Evolutionary conservation across 139 green algal species (phyloP).

Genomic region (Parachlorella kessleri): DNA sequence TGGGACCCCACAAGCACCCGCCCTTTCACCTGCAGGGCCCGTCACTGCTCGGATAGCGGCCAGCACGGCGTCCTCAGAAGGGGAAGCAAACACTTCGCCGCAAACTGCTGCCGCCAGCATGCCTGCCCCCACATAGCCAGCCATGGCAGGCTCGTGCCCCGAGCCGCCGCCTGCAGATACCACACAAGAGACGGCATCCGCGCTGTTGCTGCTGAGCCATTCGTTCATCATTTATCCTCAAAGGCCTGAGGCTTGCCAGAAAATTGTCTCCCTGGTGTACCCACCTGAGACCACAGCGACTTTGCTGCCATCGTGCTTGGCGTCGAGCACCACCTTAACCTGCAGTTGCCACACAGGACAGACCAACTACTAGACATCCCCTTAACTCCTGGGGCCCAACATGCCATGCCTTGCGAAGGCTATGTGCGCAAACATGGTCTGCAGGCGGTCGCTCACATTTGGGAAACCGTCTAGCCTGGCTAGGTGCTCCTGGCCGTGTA

Average conservation of each 20-base stretch:
- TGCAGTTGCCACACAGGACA: slow-evolving; percentile 16
- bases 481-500: slow-evolving; percentile 24
- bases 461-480: slow-evolving; percentile 57
- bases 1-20: no score
- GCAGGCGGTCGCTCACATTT: slow-evolving; percentile 14
- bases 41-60: slow-evolving; percentile 77
- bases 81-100: slow-evolving; percentile 89
- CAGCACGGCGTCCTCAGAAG: slow-evolving; percentile 76
- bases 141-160: slow-evolving; percentile 88
- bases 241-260: no score
- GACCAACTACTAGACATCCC: no score
- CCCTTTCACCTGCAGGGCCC: neutral
- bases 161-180: slow-evolving; percentile 65
- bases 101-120: slow-evolving; percentile 91
- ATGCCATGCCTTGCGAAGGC: no score
- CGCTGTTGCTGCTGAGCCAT: no score
- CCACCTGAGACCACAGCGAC: slow-evolving; percentile 66
- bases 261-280: neutral
- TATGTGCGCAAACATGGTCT: neutral
- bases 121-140: slow-evolving; percentile 81
- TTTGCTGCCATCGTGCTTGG: slow-evolving; percentile 19
- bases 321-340: slow-evolving; percentile 56
- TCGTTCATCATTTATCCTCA: no score
- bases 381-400: no score
- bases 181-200: neutral